phyloP scores from a whole-genome alignment of 192 early-diverging fungal genomes.

The Linnemannia schmuckeri region DNA sequence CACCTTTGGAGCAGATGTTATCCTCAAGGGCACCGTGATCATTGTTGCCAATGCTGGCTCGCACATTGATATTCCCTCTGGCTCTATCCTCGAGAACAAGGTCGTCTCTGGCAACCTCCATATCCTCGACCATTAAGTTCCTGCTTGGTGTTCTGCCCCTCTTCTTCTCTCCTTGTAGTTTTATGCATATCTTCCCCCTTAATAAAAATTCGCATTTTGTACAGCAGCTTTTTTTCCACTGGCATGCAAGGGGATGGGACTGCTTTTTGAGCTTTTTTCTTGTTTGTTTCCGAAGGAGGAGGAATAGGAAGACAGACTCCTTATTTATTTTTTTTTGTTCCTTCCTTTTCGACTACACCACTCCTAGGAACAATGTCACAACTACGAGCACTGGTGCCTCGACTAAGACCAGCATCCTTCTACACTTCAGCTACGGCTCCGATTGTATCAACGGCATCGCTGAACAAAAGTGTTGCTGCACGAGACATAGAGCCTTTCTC shows the following conservation, averaged over 20 bases:
- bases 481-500: constrained; percentile 50
- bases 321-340: constrained; percentile 4
- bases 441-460: not conserved
- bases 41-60: constrained; percentile 97
- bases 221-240: not conserved
- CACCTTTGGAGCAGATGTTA: constrained; percentile 90
- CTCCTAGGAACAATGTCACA: not conserved
- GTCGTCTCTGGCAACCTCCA: constrained; percentile 96
- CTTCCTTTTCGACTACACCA: not conserved
- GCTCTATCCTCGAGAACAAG: constrained; percentile 95
- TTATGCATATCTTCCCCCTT: not conserved
- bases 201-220: constrained; percentile 7
- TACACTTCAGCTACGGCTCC: not conserved
- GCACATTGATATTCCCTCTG: constrained; percentile 94
- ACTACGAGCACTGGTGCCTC: not conserved
- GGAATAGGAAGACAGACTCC: not conserved
- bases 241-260: not conserved
- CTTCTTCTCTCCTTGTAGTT: constrained; percentile 59
- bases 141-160: constrained; percentile 31
- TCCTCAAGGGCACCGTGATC: constrained; percentile 93
- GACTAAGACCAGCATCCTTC: not conserved
- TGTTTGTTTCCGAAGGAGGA: not conserved
- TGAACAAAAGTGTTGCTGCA: not conserved
- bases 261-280: not conserved
- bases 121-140: constrained; percentile 76